These are phyloP conservation scores for Bertia moriformis DNA, from an alignment of 2,329 filamentous ascomycete genomes.

Conservation along the genomic window DNA sequence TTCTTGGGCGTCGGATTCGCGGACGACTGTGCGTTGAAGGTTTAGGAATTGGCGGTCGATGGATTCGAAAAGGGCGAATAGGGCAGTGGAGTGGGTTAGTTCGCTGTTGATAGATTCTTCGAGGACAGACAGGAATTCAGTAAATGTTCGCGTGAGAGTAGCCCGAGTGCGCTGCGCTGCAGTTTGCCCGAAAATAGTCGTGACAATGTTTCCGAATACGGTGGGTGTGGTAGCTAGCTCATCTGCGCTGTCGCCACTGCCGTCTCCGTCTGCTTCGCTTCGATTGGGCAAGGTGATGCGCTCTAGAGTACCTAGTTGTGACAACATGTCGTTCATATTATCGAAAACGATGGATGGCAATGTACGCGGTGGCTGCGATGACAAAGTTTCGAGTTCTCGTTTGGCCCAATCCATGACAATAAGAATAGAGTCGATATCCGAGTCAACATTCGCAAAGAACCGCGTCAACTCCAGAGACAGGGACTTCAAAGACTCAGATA, in stretches of 20 bases:
- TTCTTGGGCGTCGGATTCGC: conserved; percentile 52
- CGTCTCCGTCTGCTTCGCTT: background rate
- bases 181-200: conserved; percentile 45
- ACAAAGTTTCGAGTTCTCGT: conserved; percentile 42
- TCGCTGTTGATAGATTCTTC: conserved; percentile 58
- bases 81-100: conserved; percentile 41
- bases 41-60: conserved; percentile 59
- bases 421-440: conserved; percentile 54
- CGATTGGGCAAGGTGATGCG: background rate
- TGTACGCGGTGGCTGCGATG: conserved; percentile 27
- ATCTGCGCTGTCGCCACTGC: conserved; percentile 20
- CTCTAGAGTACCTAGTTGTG: conserved; percentile 12
- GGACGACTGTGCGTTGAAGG: conserved; percentile 49
- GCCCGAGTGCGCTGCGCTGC: conserved; percentile 44
- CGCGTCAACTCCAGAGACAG: conserved; percentile 50
- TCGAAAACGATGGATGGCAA: conserved; percentile 40
- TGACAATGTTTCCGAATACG: conserved; percentile 38
- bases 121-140: conserved; percentile 49
- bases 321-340: conserved; percentile 47
- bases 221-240: conserved; percentile 25
- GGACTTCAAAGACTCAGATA: conserved; percentile 50
- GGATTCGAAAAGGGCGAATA: conserved; percentile 53
- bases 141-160: conserved; percentile 52
- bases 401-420: conserved; percentile 62
- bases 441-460: conserved; percentile 61